Evolutionary conservation across 176 grass and related monocot species (phyloP).

Genomic region (Oryza glumipatula): DNA sequence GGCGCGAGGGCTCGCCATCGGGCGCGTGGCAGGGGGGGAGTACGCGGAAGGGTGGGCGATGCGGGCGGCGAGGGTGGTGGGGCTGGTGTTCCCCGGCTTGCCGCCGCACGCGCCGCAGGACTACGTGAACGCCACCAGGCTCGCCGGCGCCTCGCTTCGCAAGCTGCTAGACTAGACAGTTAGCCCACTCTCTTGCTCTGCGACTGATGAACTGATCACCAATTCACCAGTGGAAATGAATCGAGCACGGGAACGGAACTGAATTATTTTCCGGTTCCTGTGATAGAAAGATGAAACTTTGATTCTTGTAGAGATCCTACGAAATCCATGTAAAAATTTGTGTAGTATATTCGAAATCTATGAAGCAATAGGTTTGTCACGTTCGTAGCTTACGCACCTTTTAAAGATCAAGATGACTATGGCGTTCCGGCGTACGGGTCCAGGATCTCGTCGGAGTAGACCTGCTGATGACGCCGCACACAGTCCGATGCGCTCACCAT

Average conservation of each 20-base stretch:
- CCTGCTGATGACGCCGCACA: slow-evolving; percentile 23
- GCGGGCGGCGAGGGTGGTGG: slow-evolving; percentile 37
- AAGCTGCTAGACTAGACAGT: neutral
- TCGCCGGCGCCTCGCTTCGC: slow-evolving; percentile 42
- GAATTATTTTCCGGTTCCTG: no score
- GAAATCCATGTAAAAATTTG: no score
- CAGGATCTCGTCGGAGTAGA: slow-evolving; percentile 37
- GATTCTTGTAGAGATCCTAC: no score
- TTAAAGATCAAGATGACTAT: slow-evolving; percentile 2
- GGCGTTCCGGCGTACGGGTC: slow-evolving; percentile 35
- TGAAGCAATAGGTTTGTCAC: no score
- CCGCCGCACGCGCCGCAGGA: slow-evolving; percentile 70
- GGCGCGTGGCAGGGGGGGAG: slow-evolving; percentile 40
- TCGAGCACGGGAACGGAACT: neutral
- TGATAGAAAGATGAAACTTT: no score
- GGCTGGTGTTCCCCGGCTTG: slow-evolving; percentile 64
- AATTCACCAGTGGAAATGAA: neutral
- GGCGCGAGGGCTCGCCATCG: slow-evolving; percentile 54
- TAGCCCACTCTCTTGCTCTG: neutral
- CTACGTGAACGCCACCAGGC: slow-evolving; percentile 80
- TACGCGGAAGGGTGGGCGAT: slow-evolving; percentile 71
- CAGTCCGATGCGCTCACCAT: neutral
- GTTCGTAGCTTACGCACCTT: no score
- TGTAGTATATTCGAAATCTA: no score
- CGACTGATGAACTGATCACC: neutral